phyloP scores from a whole-genome alignment of 768 basidiomycete species.

The Kwoniella bestiolae region DNA sequence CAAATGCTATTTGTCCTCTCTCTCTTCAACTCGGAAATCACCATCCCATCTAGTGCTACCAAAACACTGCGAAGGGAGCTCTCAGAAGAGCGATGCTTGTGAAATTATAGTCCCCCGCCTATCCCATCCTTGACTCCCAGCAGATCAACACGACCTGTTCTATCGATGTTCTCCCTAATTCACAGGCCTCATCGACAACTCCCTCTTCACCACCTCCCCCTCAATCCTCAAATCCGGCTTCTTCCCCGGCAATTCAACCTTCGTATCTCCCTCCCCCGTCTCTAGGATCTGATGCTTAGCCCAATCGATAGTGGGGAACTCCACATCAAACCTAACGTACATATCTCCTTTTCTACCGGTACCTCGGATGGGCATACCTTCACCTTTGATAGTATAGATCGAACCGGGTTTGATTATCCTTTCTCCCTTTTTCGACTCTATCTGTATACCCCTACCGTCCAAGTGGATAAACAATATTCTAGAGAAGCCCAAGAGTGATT shows the following conservation, averaged over 20 bases:
- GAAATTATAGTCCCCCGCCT: no score
- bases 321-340: constrained; percentile 78
- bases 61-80: no score
- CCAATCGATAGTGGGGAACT: constrained; percentile 86
- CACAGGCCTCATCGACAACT: constrained; percentile 15
- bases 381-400: constrained; percentile 74
- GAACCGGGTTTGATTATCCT: constrained; percentile 72
- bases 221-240: constrained; percentile 17
- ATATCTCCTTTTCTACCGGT: constrained; percentile 75
- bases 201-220: constrained; percentile 4
- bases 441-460: constrained; percentile 86
- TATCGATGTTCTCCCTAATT: constrained; percentile 11
- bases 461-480: constrained; percentile 88
- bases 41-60: no score
- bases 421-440: constrained; percentile 66
- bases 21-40: no score
- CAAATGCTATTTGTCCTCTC: no score
- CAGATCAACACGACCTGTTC: no score
- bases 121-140: no score
- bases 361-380: constrained; percentile 76
- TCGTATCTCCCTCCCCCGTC: not conserved
- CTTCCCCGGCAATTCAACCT: constrained; percentile 19
- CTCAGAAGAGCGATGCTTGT: no score
- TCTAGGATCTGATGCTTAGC: constrained; percentile 61
- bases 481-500: constrained; percentile 92